Conservation (phyloP, 2,329 filamentous ascomycete species). For the Hypoxylon sp. region DNA sequence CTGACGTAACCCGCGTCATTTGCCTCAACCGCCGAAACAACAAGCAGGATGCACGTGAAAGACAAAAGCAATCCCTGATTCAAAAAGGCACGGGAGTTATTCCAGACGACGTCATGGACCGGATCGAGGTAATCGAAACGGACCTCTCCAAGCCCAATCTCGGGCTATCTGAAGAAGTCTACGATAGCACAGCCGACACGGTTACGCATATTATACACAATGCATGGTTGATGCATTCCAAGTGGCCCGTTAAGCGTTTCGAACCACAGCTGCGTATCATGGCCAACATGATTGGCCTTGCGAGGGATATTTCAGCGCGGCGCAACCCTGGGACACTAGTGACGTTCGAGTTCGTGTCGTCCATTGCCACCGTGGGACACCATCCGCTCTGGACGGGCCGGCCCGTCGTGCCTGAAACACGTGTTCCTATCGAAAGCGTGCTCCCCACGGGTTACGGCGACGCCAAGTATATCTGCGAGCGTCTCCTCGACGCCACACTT, state of each 20-base stretch:
- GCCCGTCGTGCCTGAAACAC: slow-evolving; percentile 59
- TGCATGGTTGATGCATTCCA: slow-evolving; percentile 65
- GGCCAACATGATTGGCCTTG: slow-evolving; percentile 63
- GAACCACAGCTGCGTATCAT: slow-evolving; percentile 62
- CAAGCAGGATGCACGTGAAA: slow-evolving; percentile 19
- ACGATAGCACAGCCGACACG: slow-evolving; percentile 54
- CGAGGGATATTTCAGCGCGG: slow-evolving; percentile 51
- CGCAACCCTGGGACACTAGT: slow-evolving; percentile 27
- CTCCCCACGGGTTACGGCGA: slow-evolving; percentile 65
- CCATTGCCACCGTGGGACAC: slow-evolving; percentile 56
- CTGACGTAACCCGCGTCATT: slow-evolving; percentile 52
- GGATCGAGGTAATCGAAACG: slow-evolving; percentile 59
- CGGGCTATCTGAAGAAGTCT: slow-evolving; percentile 59
- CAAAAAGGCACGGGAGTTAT: slow-evolving; percentile 3
- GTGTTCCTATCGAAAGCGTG: slow-evolving; percentile 56
- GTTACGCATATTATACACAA: slow-evolving; percentile 68
- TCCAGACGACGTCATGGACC: slow-evolving; percentile 45
- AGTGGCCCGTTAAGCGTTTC: slow-evolving; percentile 57
- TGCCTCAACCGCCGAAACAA: slow-evolving; percentile 63
- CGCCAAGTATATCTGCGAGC: slow-evolving; percentile 66
- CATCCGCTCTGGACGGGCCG: slow-evolving; percentile 46
- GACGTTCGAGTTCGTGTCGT: slow-evolving; percentile 60
- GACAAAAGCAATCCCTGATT: slow-evolving; percentile 2
- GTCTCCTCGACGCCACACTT: slow-evolving; percentile 64
- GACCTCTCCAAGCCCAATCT: slow-evolving; percentile 60